Conservation (phyloP, 345 rosid genomes). For the Salix exigua region DNA sequence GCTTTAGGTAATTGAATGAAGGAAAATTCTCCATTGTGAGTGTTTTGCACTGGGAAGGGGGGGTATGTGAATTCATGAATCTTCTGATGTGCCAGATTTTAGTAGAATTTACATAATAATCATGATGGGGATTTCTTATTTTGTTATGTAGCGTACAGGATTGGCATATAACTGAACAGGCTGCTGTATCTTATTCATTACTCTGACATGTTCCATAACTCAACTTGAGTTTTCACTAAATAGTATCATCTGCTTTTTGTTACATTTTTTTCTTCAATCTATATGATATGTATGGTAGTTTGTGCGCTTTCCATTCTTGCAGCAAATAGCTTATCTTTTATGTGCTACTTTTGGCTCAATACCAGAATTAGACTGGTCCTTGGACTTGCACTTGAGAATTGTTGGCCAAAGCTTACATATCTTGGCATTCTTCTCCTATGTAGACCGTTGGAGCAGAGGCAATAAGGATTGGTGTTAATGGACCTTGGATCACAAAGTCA, state of each 20-base stretch:
- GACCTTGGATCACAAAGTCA: conserved; percentile 96
- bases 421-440: conserved; percentile 21
- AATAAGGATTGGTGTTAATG: conserved; percentile 59
- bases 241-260: not conserved
- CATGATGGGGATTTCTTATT: not conserved
- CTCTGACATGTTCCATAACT: not conserved
- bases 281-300: not conserved
- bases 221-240: not conserved
- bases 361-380: conserved; percentile 3
- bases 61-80: not conserved
- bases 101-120: not conserved
- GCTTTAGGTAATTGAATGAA: not conserved
- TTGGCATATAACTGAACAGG: not conserved
- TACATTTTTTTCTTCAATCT: not conserved
- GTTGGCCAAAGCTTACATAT: not conserved
- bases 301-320: not conserved
- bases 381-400: not conserved
- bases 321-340: not conserved
- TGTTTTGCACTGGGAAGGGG: not conserved
- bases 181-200: not conserved
- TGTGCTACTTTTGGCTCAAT: not conserved
- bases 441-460: conserved; percentile 98
- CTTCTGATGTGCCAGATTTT: not conserved
- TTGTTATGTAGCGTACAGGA: not conserved
- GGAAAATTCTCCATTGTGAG: not conserved